Base-by-base conservation (phyloP, 371 early-diverging fungal genomes). In the Mortierella sp. region DNA sequence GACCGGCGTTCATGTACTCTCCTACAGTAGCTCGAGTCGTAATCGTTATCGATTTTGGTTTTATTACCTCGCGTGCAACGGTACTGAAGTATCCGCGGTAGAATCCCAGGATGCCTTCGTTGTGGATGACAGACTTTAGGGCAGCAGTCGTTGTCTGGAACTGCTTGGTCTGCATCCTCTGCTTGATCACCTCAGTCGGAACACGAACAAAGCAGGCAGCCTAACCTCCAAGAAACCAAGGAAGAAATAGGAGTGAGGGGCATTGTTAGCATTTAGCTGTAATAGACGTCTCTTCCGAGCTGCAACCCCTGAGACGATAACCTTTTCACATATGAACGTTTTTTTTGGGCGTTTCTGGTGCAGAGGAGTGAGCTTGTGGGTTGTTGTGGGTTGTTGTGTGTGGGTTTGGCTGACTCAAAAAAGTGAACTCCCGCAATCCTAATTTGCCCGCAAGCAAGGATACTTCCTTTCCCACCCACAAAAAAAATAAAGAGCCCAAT, bases 161-260 rank as follows among this genome's bases (percentile, higher is more conserved):
- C 77, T 95, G 96, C 55, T 93, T 93, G 45, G 96, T 93, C 85
- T 99, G 99, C 95, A 97, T 92, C 65, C 98, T 90, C 80, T 97
- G 97, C 82, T 99, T 99, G 73, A 97, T 92, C 43, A 97, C 95
- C 84, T 99, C 99, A 7, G 97, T 97, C 4, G 99, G 99, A 5
- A 98, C 98, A 5, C 99, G 92, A 24, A 97, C 93, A 52, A 96
- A 86, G 77, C 98, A 98, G 10, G 99, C 99, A 4, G 91, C 89
- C 96, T 95, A 79, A 7, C 44, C 26, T 39, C 16, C 16, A 47
- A 63, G n/a, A 48, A 41, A 47, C 34, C 24, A 29, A 52, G 37
- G 55, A 84, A 43, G 73, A 55, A 48, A 48, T 29, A 70, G 44
- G 34, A 16, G 26, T 37, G 37, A 50, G 41, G n/a, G n/a, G n/a